phyloP scores from a whole-genome alignment of 352 stramenopile species.

The Pythium aristosporum region DNA sequence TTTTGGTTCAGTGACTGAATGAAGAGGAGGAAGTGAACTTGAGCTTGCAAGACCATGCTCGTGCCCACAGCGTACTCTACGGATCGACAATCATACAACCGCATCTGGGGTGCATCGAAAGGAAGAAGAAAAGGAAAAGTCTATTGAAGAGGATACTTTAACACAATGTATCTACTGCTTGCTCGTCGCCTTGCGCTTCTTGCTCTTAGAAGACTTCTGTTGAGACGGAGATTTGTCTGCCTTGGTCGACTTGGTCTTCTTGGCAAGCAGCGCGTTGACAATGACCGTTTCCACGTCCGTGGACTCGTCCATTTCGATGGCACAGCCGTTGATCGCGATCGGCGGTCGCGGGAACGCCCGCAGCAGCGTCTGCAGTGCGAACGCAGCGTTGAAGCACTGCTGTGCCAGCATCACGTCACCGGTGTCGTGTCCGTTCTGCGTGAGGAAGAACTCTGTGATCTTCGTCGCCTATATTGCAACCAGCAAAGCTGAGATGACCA shows the following conservation, averaged over 20 bases:
- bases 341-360: slow-evolving; percentile 57
- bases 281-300: slow-evolving; percentile 35
- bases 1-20: no score
- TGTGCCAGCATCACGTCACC: slow-evolving; percentile 43
- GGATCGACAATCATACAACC: not conserved
- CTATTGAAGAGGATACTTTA: not conserved
- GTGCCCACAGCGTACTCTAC: not conserved
- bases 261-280: slow-evolving; percentile 41
- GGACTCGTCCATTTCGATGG: slow-evolving; percentile 43
- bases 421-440: slow-evolving; percentile 50
- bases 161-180: slow-evolving; percentile 17
- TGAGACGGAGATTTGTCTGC: not conserved
- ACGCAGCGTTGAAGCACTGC: slow-evolving; percentile 78
- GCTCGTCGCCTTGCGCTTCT: slow-evolving; percentile 25
- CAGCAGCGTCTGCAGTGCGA: slow-evolving; percentile 74
- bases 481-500: not conserved
- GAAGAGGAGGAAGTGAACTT: no score
- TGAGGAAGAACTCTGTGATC: slow-evolving; percentile 55
- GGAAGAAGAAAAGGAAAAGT: slow-evolving; percentile 2
- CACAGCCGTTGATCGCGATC: slow-evolving; percentile 46
- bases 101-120: not conserved
- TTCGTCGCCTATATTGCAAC: slow-evolving; percentile 26
- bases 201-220: slow-evolving; percentile 30
- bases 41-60: no score
- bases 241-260: slow-evolving; percentile 38